These are phyloP conservation scores for Arabidopsis arenosa DNA, from an alignment of 345 rosid genomes.

Conservation along the genomic window DNA sequence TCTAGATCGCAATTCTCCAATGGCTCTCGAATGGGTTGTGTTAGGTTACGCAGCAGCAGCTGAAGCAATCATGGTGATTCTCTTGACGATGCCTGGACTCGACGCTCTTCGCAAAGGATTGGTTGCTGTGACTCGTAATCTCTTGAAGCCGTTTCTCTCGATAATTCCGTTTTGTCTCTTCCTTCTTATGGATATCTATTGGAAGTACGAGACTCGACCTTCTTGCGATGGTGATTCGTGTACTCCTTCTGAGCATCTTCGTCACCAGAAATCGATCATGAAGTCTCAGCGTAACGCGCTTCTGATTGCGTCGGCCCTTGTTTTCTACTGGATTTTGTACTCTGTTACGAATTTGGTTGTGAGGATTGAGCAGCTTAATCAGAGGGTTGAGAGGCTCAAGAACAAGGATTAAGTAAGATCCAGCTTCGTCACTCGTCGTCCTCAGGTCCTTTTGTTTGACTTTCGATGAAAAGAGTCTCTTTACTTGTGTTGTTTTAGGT, in stretches of 20 bases:
- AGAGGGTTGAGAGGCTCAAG: constrained; percentile 75
- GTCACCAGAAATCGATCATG: constrained; percentile 92
- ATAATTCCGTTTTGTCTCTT: constrained; percentile 87
- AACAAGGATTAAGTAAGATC: constrained; percentile 39
- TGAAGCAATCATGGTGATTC: constrained; percentile 88
- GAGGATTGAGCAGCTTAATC: constrained; percentile 74
- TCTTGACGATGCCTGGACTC: constrained; percentile 84
- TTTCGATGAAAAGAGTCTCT: neutral
- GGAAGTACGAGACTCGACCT: constrained; percentile 92
- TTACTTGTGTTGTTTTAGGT: neutral
- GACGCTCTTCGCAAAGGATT: constrained; percentile 72
- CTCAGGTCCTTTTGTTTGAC: neutral
- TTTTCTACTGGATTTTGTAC: constrained; percentile 85
- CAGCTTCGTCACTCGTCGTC: neutral
- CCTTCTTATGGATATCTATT: constrained; percentile 84
- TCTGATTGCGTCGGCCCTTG: constrained; percentile 68
- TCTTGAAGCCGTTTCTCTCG: constrained; percentile 79
- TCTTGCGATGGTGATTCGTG: constrained; percentile 73
- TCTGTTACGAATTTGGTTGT: constrained; percentile 71
- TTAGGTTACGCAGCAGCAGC: constrained; percentile 87
- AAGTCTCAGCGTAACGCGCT: constrained; percentile 93
- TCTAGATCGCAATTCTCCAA: constrained; percentile 36
- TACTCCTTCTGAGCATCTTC: constrained; percentile 75
- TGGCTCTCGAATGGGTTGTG: constrained; percentile 96
- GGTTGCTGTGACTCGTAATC: constrained; percentile 78